phyloP scores from a whole-genome alignment of 1,139 yeast species.

The Diutina mesorugosa region DNA sequence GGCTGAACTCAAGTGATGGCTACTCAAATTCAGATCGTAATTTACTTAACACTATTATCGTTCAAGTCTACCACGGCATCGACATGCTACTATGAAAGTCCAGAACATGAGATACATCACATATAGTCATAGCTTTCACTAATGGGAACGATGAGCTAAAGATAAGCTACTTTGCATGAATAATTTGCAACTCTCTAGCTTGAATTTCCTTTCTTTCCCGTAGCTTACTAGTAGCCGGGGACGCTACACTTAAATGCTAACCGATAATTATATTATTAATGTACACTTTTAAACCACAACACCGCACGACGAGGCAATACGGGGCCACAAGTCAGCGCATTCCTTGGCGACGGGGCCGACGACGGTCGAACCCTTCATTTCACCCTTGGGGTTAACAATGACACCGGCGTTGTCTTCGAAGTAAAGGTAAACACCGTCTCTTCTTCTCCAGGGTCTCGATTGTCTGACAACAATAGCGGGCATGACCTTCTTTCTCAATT shows the following conservation, averaged over 20 bases:
- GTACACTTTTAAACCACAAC: constrained; percentile 71
- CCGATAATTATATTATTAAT: background rate
- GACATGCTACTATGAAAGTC: too few species aligned
- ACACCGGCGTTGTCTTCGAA: constrained; percentile 99
- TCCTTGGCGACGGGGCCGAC: constrained; percentile 99
- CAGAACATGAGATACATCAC: too few species aligned
- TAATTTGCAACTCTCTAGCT: too few species aligned
- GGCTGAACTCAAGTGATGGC: too few species aligned
- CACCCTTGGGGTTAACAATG: constrained; percentile 99
- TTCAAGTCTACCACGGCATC: too few species aligned
- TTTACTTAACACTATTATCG: too few species aligned
- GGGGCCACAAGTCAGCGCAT: constrained; percentile 99
- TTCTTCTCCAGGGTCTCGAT: constrained; percentile 99
- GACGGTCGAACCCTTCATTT: constrained; percentile 99
- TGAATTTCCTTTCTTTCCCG: too few species aligned
- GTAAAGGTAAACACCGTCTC: constrained; percentile 99
- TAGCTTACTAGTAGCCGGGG: background rate
- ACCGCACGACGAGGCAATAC: constrained; percentile 99
- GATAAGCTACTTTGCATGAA: too few species aligned
- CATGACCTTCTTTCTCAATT: constrained; percentile 99
- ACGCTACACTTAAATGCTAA: background rate
- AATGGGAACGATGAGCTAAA: too few species aligned
- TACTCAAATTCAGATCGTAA: too few species aligned
- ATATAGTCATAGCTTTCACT: too few species aligned
- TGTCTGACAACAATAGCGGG: constrained; percentile 99